Conservation (phyloP, 192 early-diverging fungal genomes). For the Coemansia sp. region DNA sequence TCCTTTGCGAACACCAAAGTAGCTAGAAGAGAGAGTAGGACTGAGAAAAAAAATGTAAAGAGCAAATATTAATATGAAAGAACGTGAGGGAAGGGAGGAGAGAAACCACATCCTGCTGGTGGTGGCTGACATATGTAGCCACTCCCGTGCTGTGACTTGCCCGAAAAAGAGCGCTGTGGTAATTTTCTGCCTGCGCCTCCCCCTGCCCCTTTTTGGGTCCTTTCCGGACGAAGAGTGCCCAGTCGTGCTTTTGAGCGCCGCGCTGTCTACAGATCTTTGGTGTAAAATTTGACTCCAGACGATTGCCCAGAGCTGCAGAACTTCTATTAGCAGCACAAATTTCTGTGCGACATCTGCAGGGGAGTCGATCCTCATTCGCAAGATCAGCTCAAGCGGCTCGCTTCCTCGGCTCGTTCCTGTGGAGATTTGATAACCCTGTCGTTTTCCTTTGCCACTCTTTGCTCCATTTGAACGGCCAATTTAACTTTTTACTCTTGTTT, state of each 20-base stretch:
- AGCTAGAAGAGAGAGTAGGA: background rate
- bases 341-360: background rate
- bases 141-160: background rate
- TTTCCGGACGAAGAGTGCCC: background rate
- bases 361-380: background rate
- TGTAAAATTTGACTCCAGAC: background rate
- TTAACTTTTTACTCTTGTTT: background rate
- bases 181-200: conserved; percentile 8
- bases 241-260: background rate
- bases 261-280: background rate
- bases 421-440: too few relatives aligned
- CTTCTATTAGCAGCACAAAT: background rate
- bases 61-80: background rate
- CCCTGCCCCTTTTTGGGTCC: background rate
- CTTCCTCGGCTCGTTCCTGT: background rate
- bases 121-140: background rate
- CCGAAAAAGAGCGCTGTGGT: background rate
- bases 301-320: background rate
- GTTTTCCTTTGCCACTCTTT: too few relatives aligned
- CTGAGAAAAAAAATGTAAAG: background rate
- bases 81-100: background rate
- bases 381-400: background rate
- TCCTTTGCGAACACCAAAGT: background rate
- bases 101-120: background rate
- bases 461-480: background rate